Percentiles rank a stretch among this genome's conserved stretches.
phyloP scores from a whole-genome alignment of 192 early-diverging fungal genomes.

The Neocallimastix lanati region DNA sequence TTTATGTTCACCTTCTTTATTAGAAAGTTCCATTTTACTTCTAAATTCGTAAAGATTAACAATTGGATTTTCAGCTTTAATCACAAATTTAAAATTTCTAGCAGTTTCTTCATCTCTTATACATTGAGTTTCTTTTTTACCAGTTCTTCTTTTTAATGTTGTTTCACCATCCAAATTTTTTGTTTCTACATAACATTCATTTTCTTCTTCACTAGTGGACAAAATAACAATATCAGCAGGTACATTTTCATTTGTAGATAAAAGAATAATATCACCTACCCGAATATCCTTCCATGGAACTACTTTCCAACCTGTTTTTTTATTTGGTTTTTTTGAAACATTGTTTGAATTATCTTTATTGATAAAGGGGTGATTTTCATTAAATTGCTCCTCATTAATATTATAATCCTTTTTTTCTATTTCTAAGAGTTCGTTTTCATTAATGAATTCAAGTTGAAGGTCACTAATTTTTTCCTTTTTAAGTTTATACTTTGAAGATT shows the following conservation, averaged over 20 bases:
- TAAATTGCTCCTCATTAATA: too few species aligned
- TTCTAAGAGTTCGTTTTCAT: neutral
- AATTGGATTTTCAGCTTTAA: constrained; percentile 74
- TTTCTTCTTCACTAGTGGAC: constrained; percentile 62
- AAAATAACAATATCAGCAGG: constrained; percentile 86
- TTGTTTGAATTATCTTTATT: too few species aligned
- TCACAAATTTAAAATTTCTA: constrained; percentile 29
- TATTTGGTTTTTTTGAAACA: too few species aligned
- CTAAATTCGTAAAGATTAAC: constrained; percentile 78
- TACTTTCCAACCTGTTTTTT: neutral
- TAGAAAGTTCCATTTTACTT: constrained; percentile 27
- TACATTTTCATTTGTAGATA: constrained; percentile 67
- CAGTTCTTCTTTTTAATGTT: constrained; percentile 76
- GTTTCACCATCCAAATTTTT: constrained; percentile 98
- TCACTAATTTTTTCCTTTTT: neutral
- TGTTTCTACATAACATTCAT: too few species aligned
- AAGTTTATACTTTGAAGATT: too few species aligned
- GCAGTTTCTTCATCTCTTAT: constrained; percentile 26
- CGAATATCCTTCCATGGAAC: constrained; percentile 61
- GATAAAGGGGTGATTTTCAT: too few species aligned
- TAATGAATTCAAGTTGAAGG: neutral
- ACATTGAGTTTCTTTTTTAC: constrained; percentile 39
- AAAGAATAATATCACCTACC: constrained; percentile 74
- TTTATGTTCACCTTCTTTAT: neutral
- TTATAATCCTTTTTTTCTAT: too few species aligned